phyloP scores from a whole-genome alignment of 345 rosid species.

The Crucihimalaya himalaica region DNA sequence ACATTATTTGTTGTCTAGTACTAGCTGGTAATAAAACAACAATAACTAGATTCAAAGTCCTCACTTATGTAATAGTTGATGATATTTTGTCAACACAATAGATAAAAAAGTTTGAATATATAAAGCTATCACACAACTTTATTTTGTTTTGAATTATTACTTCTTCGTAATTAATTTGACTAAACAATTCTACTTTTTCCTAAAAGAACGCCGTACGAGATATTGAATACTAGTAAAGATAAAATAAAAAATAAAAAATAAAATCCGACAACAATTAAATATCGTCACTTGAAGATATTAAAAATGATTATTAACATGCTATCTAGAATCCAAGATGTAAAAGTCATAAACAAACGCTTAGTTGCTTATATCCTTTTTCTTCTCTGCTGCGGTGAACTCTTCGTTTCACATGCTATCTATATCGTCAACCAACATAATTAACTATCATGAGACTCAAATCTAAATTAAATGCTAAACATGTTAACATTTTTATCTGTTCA shows the following conservation, averaged over 20 bases:
- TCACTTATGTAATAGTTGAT: background rate
- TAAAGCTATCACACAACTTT: background rate
- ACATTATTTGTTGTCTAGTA: background rate
- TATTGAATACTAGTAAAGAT: background rate
- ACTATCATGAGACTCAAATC: constrained; percentile 13
- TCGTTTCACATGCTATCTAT: constrained; percentile 30
- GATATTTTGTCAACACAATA: no score
- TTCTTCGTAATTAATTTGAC: background rate
- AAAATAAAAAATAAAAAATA: background rate
- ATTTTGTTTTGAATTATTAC: background rate
- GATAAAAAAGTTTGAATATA: background rate
- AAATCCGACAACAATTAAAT: background rate
- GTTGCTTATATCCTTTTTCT: background rate
- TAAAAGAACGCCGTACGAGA: constrained; percentile 17
- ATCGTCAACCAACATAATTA: constrained; percentile 30
- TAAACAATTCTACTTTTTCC: background rate
- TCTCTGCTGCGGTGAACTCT: background rate
- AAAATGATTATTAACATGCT: constrained; percentile 12
- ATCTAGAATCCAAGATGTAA: constrained; percentile 26
- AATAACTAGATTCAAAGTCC: background rate
- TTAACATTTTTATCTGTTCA: background rate
- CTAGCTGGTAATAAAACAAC: background rate
- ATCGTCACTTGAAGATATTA: constrained; percentile 27
- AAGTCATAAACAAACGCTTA: constrained; percentile 30
- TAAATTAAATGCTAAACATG: constrained; percentile 19